These are phyloP conservation scores for Acanthamoeba castellanii DNA, from an alignment of 208 protist species.

Conservation along the genomic window DNA sequence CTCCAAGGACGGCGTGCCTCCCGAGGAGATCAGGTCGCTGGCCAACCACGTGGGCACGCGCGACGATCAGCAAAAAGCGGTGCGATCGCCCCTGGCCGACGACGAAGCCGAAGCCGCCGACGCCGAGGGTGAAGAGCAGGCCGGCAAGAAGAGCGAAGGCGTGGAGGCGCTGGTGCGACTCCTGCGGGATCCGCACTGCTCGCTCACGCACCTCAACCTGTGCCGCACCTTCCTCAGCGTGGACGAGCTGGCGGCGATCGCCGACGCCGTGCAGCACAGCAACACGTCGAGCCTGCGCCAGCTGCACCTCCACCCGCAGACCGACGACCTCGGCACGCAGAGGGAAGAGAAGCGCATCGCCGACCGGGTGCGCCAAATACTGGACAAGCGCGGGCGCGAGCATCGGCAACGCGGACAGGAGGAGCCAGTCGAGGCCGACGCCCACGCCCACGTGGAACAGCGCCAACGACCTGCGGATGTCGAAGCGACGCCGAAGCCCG, in stretches of 20 bases:
- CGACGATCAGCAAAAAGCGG: not conserved
- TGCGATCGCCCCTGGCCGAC: not conserved
- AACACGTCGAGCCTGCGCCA: conserved; percentile 31
- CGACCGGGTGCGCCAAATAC: not conserved
- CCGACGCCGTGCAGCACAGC: not conserved
- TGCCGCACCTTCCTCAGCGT: not conserved
- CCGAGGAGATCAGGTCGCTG: not conserved
- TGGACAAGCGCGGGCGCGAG: not conserved
- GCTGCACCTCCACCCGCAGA: conserved; percentile 23
- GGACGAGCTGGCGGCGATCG: not conserved
- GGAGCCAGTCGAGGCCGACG: not conserved
- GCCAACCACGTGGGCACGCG: conserved; percentile 11
- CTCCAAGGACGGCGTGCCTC: not conserved
- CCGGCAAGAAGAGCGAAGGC: not conserved
- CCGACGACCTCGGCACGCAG: not conserved
- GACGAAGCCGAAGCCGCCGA: not conserved
- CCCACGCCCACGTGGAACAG: not conserved
- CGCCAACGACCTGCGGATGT: not conserved
- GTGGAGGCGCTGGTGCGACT: not conserved
- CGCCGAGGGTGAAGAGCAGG: not conserved
- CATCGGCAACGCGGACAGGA: not conserved
- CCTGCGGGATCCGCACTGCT: conserved; percentile 16
- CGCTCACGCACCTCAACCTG: conserved; percentile 32
- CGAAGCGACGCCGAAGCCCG: not conserved
- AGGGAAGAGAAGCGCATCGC: not conserved